Conservation (phyloP, 2,329 filamentous ascomycete species). For the Penicillium italicum region DNA sequence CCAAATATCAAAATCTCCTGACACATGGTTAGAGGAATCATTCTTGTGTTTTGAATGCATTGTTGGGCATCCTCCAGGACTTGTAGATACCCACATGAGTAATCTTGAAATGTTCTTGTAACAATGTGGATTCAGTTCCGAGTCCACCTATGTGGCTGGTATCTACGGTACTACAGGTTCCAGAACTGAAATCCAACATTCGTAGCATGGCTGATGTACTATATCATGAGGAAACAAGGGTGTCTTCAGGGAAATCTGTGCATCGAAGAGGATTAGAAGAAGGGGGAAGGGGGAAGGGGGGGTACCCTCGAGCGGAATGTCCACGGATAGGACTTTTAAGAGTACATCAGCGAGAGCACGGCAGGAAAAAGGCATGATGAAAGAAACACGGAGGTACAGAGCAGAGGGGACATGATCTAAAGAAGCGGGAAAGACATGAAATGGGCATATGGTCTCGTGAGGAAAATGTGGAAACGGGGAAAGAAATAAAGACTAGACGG, state of each 20-base stretch:
- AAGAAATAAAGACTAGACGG: constrained; percentile 11
- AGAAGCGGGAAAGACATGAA: constrained; percentile 25
- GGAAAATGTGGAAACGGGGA: constrained; percentile 10
- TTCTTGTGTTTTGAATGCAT: not conserved
- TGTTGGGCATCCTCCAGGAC: not conserved
- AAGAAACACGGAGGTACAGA: constrained; percentile 9
- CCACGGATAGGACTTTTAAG: constrained; percentile 20
- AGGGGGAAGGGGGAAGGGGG: constrained; percentile 3
- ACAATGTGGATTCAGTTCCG: not conserved
- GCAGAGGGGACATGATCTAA: constrained; percentile 27
- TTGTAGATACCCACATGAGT: not conserved
- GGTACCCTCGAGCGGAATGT: constrained; percentile 5
- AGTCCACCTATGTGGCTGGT: not conserved
- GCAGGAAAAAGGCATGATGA: constrained; percentile 12
- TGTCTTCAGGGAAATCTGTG: constrained; percentile 31
- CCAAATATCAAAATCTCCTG: not conserved
- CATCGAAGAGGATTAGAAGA: constrained; percentile 22
- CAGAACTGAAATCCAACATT: constrained; percentile 13
- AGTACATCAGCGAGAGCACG: constrained; percentile 25
- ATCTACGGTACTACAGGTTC: not conserved
- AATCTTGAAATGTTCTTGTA: not conserved
- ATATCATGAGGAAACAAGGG: constrained; percentile 16
- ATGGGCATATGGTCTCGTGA: constrained; percentile 31
- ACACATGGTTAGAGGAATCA: not conserved
- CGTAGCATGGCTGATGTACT: constrained; percentile 23